phyloP scores from a whole-genome alignment of 176 grass and related monocot species.

The Musa troglodytarum region DNA sequence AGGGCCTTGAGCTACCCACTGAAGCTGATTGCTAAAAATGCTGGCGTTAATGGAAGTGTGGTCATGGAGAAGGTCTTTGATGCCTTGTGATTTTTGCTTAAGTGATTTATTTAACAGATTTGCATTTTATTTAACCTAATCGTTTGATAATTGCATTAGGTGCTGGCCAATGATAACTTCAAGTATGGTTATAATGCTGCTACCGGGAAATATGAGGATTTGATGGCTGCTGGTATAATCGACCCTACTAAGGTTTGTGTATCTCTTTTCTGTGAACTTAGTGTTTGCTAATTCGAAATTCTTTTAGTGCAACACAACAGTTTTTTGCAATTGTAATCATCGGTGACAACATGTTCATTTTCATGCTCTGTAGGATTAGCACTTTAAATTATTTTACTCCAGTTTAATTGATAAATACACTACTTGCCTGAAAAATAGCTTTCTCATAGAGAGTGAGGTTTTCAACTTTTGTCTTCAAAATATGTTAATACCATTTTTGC shows the following conservation, averaged over 20 bases:
- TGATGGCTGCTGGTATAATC: constrained; percentile 99
- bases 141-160: constrained; percentile 14
- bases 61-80: constrained; percentile 71
- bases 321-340: no score
- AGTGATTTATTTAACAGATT: not conserved
- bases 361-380: no score
- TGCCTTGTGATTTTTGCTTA: not conserved
- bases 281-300: no score
- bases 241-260: constrained; percentile 89
- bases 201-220: constrained; percentile 88
- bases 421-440: no score
- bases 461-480: no score
- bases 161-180: constrained; percentile 65
- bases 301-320: no score
- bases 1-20: constrained; percentile 90
- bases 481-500: no score
- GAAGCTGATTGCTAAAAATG: constrained; percentile 95
- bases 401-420: no score
- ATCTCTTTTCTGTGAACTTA: not conserved
- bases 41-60: constrained; percentile 90
- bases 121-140: not conserved
- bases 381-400: no score
- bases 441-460: no score
- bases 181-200: constrained; percentile 93
- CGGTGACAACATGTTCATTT: no score